These are phyloP conservation scores for Xylaria sp. DNA, from an alignment of 2,329 filamentous ascomycete species.

Conservation along the genomic window DNA sequence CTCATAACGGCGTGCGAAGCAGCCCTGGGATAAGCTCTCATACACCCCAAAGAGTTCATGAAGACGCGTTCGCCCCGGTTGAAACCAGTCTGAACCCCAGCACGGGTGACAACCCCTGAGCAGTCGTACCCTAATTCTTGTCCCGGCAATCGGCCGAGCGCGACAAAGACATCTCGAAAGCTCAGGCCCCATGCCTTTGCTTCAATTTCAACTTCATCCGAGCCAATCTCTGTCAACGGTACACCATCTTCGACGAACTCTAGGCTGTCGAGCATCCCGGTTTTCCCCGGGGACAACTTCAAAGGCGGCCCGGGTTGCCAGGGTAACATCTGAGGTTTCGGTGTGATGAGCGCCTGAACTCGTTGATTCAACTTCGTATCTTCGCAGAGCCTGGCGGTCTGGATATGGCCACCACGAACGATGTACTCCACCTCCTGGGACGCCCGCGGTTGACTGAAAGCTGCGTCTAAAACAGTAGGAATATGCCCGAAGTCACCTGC, in stretches of 20 bases:
- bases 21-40: slow-evolving; percentile 16
- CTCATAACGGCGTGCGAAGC: slow-evolving; percentile 9
- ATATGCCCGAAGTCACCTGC: no score
- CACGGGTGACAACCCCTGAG: slow-evolving; percentile 17
- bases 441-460: slow-evolving; percentile 9
- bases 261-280: slow-evolving; percentile 20
- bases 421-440: slow-evolving; percentile 16
- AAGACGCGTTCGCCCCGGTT: slow-evolving; percentile 14
- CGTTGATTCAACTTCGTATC: slow-evolving; percentile 14
- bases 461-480: slow-evolving; percentile 17
- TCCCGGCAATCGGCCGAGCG: slow-evolving; percentile 11
- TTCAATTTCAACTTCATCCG: slow-evolving; percentile 16
- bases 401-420: slow-evolving; percentile 17
- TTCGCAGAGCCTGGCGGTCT: slow-evolving; percentile 13
- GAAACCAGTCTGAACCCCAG: slow-evolving; percentile 6
- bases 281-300: slow-evolving; percentile 19
- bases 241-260: slow-evolving; percentile 16
- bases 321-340: slow-evolving; percentile 10
- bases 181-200: slow-evolving; percentile 11
- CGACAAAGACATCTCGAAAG: slow-evolving; percentile 9
- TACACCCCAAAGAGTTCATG: slow-evolving; percentile 11
- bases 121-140: slow-evolving; percentile 19
- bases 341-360: slow-evolving; percentile 12
- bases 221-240: slow-evolving; percentile 4
- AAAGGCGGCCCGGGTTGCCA: slow-evolving; percentile 19